Conservation (phyloP, 2,329 filamentous ascomycete species). For the Clathrospora elynae region DNA sequence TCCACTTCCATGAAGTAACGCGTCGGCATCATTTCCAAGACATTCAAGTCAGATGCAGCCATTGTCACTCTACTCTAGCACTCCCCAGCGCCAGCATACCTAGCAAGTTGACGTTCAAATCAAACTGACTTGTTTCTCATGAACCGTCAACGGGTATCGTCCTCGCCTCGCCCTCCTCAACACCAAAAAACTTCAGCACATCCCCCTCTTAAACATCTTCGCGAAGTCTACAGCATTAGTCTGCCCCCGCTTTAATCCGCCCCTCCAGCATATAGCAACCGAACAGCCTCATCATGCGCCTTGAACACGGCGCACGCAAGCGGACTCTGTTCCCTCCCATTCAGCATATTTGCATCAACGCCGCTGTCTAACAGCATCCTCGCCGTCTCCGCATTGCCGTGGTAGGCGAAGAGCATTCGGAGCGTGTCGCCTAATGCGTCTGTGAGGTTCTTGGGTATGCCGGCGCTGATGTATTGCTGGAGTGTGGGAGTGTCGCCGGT, state of each 20-base stretch:
- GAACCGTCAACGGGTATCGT: conserved; percentile 6
- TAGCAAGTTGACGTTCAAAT: no score
- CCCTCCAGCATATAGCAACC: conserved; percentile 54
- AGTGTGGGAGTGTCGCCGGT: conserved; percentile 63
- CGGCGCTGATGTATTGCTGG: conserved; percentile 66
- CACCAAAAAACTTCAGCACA: conserved; percentile 39
- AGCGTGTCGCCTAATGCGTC: conserved; percentile 76
- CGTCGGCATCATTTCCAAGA: no score
- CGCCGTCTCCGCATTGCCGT: conserved; percentile 67
- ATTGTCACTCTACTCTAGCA: no score
- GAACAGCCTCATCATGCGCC: conserved; percentile 67
- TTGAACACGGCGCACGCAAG: conserved; percentile 76
- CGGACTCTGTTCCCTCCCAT: conserved; percentile 70
- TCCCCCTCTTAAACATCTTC: conserved; percentile 53
- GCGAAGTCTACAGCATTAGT: conserved; percentile 55
- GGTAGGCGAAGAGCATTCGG: conserved; percentile 74
- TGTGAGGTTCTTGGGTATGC: conserved; percentile 71
- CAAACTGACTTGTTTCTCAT: no score
- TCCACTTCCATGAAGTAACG: no score
- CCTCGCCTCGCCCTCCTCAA: conserved; percentile 22
- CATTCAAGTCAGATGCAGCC: no score
- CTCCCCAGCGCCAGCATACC: no score
- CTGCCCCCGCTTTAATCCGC: conserved; percentile 51
- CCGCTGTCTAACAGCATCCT: conserved; percentile 65
- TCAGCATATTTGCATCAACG: conserved; percentile 70